A percentile compares a stretch with the other conserved stretches of the same genome.
These are phyloP conservation scores for Sicyos edulis DNA, from an alignment of 306 rosid species.

Conservation along the genomic window DNA sequence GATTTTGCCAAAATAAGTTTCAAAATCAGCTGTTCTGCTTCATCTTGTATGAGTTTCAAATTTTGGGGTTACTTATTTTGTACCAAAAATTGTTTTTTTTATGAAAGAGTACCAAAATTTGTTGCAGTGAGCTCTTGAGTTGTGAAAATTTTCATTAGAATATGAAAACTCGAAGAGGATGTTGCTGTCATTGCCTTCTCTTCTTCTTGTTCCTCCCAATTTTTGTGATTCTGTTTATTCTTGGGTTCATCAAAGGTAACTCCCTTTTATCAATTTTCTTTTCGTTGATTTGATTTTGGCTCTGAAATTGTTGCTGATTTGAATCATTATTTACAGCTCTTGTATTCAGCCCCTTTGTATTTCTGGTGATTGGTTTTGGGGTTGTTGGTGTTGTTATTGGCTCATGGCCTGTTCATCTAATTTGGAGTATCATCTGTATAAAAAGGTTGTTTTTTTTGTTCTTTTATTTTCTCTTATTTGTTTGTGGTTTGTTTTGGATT, in stretches of 20 bases:
- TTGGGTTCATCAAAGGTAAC: constrained; percentile 23
- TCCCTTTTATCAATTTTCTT: background rate
- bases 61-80: background rate
- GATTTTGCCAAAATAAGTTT: background rate
- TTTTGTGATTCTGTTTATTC: constrained; percentile 20
- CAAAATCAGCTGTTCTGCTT: background rate
- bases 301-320: background rate
- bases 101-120: too few relatives aligned
- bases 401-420: constrained; percentile 22
- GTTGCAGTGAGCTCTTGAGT: background rate
- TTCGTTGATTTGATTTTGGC: background rate
- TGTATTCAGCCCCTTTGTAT: constrained; percentile 22
- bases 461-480: background rate
- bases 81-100: too few relatives aligned
- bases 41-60: background rate
- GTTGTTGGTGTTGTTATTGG: constrained; percentile 17
- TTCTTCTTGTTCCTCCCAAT: constrained; percentile 23
- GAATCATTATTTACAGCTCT: background rate
- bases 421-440: constrained; percentile 22
- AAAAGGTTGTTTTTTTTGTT: constrained; percentile 7
- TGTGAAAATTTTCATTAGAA: background rate
- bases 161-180: constrained; percentile 19
- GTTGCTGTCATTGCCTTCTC: constrained; percentile 4
- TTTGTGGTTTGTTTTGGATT: background rate
- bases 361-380: constrained; percentile 24